Evolutionary conservation across 768 basidiomycete genomes (phyloP), one percentile per base, ranked within the genome.

Genomic region (Mycena venus): DNA sequence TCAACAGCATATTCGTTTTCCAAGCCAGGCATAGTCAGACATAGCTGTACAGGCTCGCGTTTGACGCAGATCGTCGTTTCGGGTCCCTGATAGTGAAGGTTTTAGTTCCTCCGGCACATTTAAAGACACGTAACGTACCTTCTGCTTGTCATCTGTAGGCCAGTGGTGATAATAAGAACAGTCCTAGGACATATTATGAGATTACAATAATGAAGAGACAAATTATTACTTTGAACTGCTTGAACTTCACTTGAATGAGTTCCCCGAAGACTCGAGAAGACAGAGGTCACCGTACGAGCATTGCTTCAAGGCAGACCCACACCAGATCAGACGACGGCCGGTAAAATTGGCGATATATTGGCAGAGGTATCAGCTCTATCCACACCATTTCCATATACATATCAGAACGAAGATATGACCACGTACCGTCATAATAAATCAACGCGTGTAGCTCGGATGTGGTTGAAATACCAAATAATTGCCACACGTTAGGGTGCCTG

Each of bases 151-250:
- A 29, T 7, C 19, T 17, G 25, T 56, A 23, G 6, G 0, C 65
- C 53, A 42, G 19, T 27, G 21, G 21, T 56, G 53, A 29, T 56
- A 38, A 14, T 51, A 21, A 17, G 63, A 34, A 11, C 23, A 38
- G 1, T 53, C 63, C 53, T 40, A 25, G 21, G 2, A 51, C 9
- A 19, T 8, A 9, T 9, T 14, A 15, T 34, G 21, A 36, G 32
- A 53, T n/a, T 7, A n/a, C 8, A 23, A 34, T n/a, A 4, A 10
- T 19, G 8, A 17, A 4, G 31, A 1, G 23, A 17, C 15, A 3
- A 10, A 44, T 44, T 23, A 42, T 63, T 27, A 56, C 65, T 11
- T 67, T 67, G 25, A 67, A 67, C 38, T 67, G 65, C 21, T 56
- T 36, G 29, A 67, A 67, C 65, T 66, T 36, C 7, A 21, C 3